Conservation (phyloP, 1,139 yeast genomes). For the Yamadazyma jaroonii region DNA sequence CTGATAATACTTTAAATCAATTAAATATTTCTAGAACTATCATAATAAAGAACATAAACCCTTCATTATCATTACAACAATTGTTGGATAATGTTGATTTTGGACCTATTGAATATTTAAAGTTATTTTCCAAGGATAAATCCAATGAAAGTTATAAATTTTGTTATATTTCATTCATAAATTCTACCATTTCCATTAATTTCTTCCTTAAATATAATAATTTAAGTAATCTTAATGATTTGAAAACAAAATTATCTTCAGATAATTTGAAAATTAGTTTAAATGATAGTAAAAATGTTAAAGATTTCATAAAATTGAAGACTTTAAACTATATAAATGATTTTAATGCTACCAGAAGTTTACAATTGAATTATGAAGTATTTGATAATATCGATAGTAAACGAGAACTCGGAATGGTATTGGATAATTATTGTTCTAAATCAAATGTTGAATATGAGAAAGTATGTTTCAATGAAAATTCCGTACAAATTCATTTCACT, state of each 20-base stretch:
- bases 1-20: slow-evolving; percentile 25
- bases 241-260: slow-evolving; percentile 29
- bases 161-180: slow-evolving; percentile 41
- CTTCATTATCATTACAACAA: slow-evolving; percentile 26
- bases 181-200: slow-evolving; percentile 31
- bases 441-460: slow-evolving; percentile 6
- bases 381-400: slow-evolving; percentile 1
- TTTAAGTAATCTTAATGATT: slow-evolving; percentile 21
- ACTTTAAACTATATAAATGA: slow-evolving; percentile 44
- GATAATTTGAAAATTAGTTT: slow-evolving; percentile 29
- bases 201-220: slow-evolving; percentile 37
- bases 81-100: slow-evolving; percentile 34
- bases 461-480: slow-evolving; percentile 6
- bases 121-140: slow-evolving; percentile 25
- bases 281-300: slow-evolving; percentile 24
- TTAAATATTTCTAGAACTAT: slow-evolving; percentile 39
- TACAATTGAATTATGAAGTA: slow-evolving; percentile 10
- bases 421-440: slow-evolving; percentile 2
- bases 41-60: slow-evolving; percentile 29
- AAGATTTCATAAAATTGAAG: slow-evolving; percentile 40
- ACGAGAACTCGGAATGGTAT: background rate
- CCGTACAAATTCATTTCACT: slow-evolving; percentile 29
- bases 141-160: slow-evolving; percentile 18
- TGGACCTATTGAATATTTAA: slow-evolving; percentile 46
- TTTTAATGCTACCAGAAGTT: slow-evolving; percentile 38